Conservation (phyloP, 257 asterid species). For the Verbascum thapsus region DNA sequence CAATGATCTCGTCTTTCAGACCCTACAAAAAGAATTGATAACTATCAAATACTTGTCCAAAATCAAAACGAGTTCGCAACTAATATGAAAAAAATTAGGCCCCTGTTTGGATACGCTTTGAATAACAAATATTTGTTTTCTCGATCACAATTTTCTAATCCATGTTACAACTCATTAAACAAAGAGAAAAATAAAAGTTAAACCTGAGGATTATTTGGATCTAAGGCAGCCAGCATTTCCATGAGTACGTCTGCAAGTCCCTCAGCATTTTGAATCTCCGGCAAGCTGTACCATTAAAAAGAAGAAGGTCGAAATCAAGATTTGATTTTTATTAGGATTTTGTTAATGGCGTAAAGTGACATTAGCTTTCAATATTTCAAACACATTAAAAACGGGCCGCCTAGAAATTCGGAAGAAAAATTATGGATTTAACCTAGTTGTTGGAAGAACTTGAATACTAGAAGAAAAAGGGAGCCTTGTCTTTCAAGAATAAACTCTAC, state of each 20-base stretch:
- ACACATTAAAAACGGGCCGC: not conserved
- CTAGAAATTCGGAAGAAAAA: conserved; percentile 13
- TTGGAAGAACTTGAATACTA: not conserved
- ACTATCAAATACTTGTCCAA: not conserved
- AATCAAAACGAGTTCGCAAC: not conserved
- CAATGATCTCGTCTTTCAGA: conserved; percentile 81
- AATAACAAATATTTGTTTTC: too few species aligned
- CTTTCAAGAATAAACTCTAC: conserved; percentile 7
- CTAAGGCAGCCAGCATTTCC: conserved; percentile 90
- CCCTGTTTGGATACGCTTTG: too few species aligned
- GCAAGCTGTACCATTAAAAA: conserved; percentile 49
- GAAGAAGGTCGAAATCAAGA: conserved; percentile 22
- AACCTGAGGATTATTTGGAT: conserved; percentile 78
- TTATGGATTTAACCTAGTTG: not conserved
- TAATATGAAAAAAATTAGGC: not conserved
- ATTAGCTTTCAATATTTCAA: not conserved
- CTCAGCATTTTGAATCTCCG: conserved; percentile 85
- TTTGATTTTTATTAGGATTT: not conserved
- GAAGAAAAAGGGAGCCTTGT: too few species aligned
- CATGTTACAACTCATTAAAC: too few species aligned
- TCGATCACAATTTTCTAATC: too few species aligned
- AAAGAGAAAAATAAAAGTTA: too few species aligned
- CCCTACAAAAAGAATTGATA: conserved; percentile 47
- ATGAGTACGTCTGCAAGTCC: conserved; percentile 75
- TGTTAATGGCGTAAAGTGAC: too few species aligned